These are phyloP conservation scores for Hippophae rhamnoides DNA, from an alignment of 306 rosid genomes.

Conservation along the genomic window DNA sequence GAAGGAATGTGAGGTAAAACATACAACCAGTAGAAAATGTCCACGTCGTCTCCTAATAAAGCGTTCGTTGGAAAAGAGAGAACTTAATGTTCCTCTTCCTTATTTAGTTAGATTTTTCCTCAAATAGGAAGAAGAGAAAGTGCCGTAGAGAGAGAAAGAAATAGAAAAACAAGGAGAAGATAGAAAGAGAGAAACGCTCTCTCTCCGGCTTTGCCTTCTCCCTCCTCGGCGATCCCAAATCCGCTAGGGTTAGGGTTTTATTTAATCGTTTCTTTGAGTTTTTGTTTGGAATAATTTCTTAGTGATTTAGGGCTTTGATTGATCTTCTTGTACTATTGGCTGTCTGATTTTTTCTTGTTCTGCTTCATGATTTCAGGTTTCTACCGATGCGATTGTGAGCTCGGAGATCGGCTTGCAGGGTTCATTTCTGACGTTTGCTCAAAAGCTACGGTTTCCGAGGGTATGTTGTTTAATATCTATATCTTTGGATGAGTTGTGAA, in stretches of 20 bases:
- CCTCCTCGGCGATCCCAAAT: slow-evolving; percentile 45
- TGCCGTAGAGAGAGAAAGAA: neutral
- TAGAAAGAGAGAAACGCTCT: slow-evolving; percentile 15
- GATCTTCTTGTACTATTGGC: slow-evolving; percentile 8
- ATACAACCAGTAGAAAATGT: too few species aligned
- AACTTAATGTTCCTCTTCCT: too few species aligned
- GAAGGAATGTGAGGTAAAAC: too few species aligned
- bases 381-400: slow-evolving; percentile 47
- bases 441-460: slow-evolving; percentile 28
- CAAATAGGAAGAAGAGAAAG: too few species aligned
- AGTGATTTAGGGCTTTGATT: slow-evolving; percentile 12
- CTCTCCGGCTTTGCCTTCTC: slow-evolving; percentile 30
- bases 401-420: slow-evolving; percentile 31
- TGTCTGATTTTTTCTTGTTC: slow-evolving; percentile 2
- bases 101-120: too few species aligned
- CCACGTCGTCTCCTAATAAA: too few species aligned
- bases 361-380: slow-evolving; percentile 16
- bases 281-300: neutral
- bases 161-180: neutral
- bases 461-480: neutral
- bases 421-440: slow-evolving; percentile 27
- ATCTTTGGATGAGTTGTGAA: neutral
- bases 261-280: neutral
- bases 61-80: too few species aligned
- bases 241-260: slow-evolving; percentile 56